Conservation (phyloP, 805 yeast genomes). For the Isabelozyma pseudorhagii region DNA sequence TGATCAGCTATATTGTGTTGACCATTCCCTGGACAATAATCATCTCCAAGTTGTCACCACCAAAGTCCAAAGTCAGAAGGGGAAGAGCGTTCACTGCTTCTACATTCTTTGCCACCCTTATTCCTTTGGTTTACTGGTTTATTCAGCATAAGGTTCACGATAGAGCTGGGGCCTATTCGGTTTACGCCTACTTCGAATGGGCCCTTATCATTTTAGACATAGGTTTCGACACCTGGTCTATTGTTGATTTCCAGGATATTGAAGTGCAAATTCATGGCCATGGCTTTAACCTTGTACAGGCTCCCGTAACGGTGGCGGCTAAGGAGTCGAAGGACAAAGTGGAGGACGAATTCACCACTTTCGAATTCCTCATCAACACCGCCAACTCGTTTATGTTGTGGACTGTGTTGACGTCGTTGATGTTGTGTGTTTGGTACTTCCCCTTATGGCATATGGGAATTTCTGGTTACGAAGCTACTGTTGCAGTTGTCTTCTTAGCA, state of each 20-base stretch:
- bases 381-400: slow-evolving; percentile 78
- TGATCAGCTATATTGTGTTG: slow-evolving; percentile 84
- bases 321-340: not conserved
- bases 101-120: slow-evolving; percentile 65
- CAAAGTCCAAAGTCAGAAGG: slow-evolving; percentile 42
- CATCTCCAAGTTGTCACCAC: slow-evolving; percentile 51
- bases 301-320: too few species aligned
- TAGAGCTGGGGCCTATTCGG: slow-evolving; percentile 91
- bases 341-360: slow-evolving; percentile 26
- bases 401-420: slow-evolving; percentile 78
- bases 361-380: slow-evolving; percentile 42
- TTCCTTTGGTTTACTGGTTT: slow-evolving; percentile 85
- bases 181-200: slow-evolving; percentile 96
- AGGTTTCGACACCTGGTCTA: slow-evolving; percentile 78
- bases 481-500: slow-evolving; percentile 49
- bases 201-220: slow-evolving; percentile 77
- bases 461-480: slow-evolving; percentile 84
- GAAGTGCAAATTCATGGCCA: slow-evolving; percentile 41
- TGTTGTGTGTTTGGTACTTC: slow-evolving; percentile 91
- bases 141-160: slow-evolving; percentile 89
- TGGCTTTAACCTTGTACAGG: slow-evolving; percentile 15
- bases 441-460: slow-evolving; percentile 98
- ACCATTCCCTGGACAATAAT: slow-evolving; percentile 89
- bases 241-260: slow-evolving; percentile 64
- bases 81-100: slow-evolving; percentile 51